These are phyloP conservation scores for Inga leiocalycina DNA, from an alignment of 306 rosid species.

Conservation along the genomic window DNA sequence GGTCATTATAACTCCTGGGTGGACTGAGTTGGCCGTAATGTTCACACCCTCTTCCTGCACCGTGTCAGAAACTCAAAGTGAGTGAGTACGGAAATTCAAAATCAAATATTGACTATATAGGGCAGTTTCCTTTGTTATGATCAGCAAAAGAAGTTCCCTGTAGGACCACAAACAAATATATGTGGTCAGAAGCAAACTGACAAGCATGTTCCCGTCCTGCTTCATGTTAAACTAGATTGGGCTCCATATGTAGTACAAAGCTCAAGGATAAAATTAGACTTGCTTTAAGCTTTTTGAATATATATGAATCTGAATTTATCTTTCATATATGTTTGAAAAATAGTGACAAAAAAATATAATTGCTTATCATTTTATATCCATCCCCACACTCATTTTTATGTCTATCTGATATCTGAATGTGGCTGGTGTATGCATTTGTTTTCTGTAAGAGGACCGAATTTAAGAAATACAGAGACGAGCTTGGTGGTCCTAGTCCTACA, in stretches of 20 bases:
- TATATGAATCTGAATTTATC: background rate
- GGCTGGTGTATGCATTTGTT: background rate
- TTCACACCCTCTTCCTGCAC: slow-evolving; percentile 83
- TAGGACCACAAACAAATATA: background rate
- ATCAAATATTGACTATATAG: background rate
- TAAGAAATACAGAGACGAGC: background rate
- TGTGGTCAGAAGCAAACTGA: background rate
- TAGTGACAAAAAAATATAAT: background rate
- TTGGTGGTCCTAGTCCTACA: background rate
- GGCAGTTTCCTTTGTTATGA: background rate
- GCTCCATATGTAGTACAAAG: background rate
- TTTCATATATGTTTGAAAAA: background rate
- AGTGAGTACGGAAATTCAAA: background rate
- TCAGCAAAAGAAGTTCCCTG: background rate
- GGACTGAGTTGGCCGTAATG: slow-evolving; percentile 80
- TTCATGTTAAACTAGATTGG: background rate
- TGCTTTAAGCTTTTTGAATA: background rate
- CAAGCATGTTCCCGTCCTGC: background rate
- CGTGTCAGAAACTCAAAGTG: slow-evolving; percentile 1
- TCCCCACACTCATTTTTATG: background rate
- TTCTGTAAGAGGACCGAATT: background rate
- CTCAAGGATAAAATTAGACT: background rate
- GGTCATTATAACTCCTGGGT: slow-evolving; percentile 92
- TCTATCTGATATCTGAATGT: background rate
- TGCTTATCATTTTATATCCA: background rate